These are phyloP conservation scores for Oleoguttula mirabilis DNA, from an alignment of 495 filamentous ascomycete species.

Conservation along the genomic window DNA sequence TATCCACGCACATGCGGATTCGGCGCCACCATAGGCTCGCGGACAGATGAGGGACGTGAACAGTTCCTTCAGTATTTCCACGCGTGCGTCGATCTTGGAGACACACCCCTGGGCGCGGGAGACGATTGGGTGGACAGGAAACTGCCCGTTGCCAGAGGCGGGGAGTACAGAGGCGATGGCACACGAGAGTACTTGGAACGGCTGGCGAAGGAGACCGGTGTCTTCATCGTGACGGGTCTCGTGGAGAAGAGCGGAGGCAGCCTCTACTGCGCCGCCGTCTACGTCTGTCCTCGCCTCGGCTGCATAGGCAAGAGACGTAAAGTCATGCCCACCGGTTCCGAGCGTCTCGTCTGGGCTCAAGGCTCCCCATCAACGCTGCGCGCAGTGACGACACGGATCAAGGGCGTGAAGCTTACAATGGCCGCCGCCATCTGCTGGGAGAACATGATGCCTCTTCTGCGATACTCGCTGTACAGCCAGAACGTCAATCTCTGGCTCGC, in stretches of 20 bases:
- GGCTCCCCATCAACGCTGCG: conserved; percentile 69
- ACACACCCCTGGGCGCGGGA: conserved; percentile 64
- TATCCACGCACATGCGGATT: conserved; percentile 81
- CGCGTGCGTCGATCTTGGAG: conserved; percentile 69
- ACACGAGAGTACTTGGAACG: conserved; percentile 70
- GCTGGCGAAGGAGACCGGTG: conserved; percentile 58
- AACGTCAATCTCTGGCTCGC: conserved; percentile 90
- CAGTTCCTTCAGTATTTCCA: conserved; percentile 77
- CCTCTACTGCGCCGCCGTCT: conserved; percentile 74
- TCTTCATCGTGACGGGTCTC: conserved; percentile 68
- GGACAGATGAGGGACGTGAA: conserved; percentile 58
- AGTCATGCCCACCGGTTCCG: conserved; percentile 83
- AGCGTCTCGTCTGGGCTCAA: conserved; percentile 82
- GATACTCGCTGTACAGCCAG: conserved; percentile 70
- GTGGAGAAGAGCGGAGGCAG: conserved; percentile 72
- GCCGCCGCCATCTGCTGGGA: conserved; percentile 95
- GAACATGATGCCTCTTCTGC: conserved; percentile 86
- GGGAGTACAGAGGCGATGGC: conserved; percentile 58
- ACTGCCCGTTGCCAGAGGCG: conserved; percentile 38
- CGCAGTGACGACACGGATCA: conserved; percentile 69
- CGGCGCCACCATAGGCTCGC: conserved; percentile 58
- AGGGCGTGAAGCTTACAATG: conserved; percentile 62
- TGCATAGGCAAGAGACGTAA: conserved; percentile 80
- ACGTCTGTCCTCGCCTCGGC: conserved; percentile 63
- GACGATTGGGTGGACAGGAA: conserved; percentile 57